A percentile compares a stretch with the other conserved stretches of the same genome.
phyloP scores from a whole-genome alignment of 2,329 filamentous ascomycete genomes.

The Dryadomyces quercivorus region DNA sequence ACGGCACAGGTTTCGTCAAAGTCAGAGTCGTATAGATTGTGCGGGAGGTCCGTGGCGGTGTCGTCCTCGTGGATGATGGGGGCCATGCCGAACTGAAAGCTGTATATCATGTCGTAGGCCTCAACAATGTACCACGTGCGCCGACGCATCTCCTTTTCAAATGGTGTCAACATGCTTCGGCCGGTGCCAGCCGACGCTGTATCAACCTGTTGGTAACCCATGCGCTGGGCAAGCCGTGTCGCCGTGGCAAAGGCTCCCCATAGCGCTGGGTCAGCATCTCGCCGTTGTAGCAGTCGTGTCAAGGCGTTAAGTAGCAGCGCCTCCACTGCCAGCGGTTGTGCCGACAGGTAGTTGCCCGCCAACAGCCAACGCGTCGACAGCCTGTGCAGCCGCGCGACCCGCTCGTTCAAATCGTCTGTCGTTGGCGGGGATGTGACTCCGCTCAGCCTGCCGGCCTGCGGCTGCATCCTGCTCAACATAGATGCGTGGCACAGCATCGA shows the following conservation, averaged over 20 bases:
- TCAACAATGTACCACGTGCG: conserved; percentile 36
- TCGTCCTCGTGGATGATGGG: conserved; percentile 41
- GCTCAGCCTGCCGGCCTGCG: background rate
- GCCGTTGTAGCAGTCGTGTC: conserved; percentile 27
- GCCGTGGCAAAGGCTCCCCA: conserved; percentile 36
- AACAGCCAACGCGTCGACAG: conserved; percentile 34
- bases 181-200: conserved; percentile 2
- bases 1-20: conserved; percentile 42
- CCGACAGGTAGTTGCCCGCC: conserved; percentile 33
- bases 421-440: conserved; percentile 8
- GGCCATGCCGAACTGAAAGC: conserved; percentile 33
- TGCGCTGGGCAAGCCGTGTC: conserved; percentile 35
- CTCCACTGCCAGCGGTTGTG: conserved; percentile 33
- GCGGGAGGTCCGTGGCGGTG: conserved; percentile 47
- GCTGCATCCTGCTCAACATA: conserved; percentile 13
- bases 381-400: conserved; percentile 8
- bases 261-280: conserved; percentile 29
- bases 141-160: conserved; percentile 39
- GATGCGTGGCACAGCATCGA: conserved; percentile 31
- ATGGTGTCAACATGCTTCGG: conserved; percentile 23
- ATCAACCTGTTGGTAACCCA: conserved; percentile 35
- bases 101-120: conserved; percentile 34
- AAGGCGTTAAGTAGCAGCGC: conserved; percentile 33
- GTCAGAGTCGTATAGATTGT: conserved; percentile 54
- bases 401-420: conserved; percentile 1